Base-by-base conservation (phyloP, 1,284 basidiomycete species). In the Ustilago sp. region DNA sequence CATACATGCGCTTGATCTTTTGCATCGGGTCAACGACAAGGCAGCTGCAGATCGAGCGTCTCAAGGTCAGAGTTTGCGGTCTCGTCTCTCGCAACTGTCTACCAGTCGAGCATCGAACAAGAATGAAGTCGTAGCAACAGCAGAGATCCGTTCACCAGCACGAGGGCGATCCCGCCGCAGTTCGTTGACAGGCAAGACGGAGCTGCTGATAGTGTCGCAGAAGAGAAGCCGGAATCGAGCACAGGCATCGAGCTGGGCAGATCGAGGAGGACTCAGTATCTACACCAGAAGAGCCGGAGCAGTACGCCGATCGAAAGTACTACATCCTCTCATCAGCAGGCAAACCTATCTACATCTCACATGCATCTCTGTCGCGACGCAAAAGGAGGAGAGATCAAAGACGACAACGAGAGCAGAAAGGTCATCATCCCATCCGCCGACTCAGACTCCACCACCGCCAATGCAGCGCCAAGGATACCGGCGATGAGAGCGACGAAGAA, bases 401-500 rank as follows among this genome's bases (percentile, higher is more conserved):
- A 9, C 54, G 53, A 19, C 66, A 39, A 11, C 61, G 59, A 28
- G 47, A 53, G 15, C 56, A 35, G 6, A 19, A 19, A 19, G 19
- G 19, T 19, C 19, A 19, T 19, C 19, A 19, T 19, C 19, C 19
- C 19, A 19, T 1, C 45, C 7, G 48, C n/a, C 41, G 43, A 19
- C 43, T 45, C n/a, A 11, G n/a, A 45, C 6, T 7, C 43, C n/a
- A 45, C n/a, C 17, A 19, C 43, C 11, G 43, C 43, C 17, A 19
- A 45, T 45, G 19, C 43, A 45, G n/a, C 43, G 23, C 31, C n/a
- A 28, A 31, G 91, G 19, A 19, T 19, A 19, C 19, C 19, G 19
- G 19, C 19, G 19, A 63, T 34, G 71, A 78, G 31, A 67, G 68
- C 82, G 69, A 86, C 45, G 83, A 87, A 39, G 83, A 84, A 57